Base-by-base conservation (phyloP, 2,329 filamentous ascomycete species). In the Ophiosphaerella herpotricha region DNA sequence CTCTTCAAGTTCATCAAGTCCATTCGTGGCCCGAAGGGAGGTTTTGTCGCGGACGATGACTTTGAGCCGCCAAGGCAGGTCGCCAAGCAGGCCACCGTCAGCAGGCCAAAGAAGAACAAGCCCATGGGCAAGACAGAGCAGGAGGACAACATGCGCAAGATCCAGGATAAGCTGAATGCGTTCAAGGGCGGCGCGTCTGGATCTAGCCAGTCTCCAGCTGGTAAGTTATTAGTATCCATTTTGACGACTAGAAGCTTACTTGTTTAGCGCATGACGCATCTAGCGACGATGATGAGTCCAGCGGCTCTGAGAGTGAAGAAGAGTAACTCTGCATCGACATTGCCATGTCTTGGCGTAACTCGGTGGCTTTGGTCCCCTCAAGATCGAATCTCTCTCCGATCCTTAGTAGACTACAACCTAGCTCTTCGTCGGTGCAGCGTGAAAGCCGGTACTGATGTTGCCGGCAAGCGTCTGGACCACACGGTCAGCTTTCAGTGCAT, bases 111-210 rank as follows among this genome's bases (percentile, higher is more conserved):
- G 77, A 88, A 88, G 79, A 88, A 89, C 72, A 89, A 89, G 78
- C 87, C 87, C 1, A 90, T 90, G 87, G 86, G 84, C 73, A 87
- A 87, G 74, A 75, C 77, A 31, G 86, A 89, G 72, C 87, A 90
- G 73, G 85, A 88, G 66, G 79, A 82, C 36, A 85, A 83, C 57
- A 87, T 90, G 62, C 78, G 82, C 57, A 78, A 84, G 67, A 78
- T 89, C 21, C 80, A 83, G 58, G 80, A 83, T 66, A 80, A 85
- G 55, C 78, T 86, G 58, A 59, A 71, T 49, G 66, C 64, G 44
- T 75, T 75, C 63, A 63, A 62, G 42, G 63, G 65, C 42, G 62
- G 58, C 40, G 78, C 58, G 26, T 74, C 58, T 70, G 78, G 53
- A 77, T 79, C 66, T 72, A 80, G 55, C 55, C 66, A 82, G 71